Base-by-base conservation (phyloP, 2,329 filamentous ascomycete genomes). In the Penicillium sp. region DNA sequence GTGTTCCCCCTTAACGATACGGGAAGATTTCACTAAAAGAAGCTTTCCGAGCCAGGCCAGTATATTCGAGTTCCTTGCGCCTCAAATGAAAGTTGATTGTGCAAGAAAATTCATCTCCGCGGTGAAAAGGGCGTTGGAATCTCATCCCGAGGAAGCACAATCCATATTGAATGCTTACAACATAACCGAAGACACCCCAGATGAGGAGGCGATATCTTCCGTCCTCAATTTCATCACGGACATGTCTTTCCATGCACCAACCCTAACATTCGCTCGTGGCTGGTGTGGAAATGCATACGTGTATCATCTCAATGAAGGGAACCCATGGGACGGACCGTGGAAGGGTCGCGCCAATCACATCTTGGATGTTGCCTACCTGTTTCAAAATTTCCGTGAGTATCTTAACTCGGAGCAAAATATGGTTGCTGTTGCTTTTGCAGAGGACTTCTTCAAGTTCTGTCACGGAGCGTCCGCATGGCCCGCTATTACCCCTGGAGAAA, bases 271-370 rank as follows among this genome's bases (percentile, higher is more conserved):
- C 24, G 79, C 77, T 2, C 58, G 69, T 43, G 65, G 68, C 23
- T 76, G 69, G 69, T 61, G 60, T 0, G 67, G 69, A 5, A 67
- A 69, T 10, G 58, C 67, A 10, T 75, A 75, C 53, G 67, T 76
- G 5, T 79, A 78, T 56, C 71, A 75, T 42, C 79, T 81, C 70
- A 79, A 79, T 52, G 78, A 80, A 51, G 69, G 67, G 0, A 81
- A 80, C 54, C 76, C 77, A 0, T 81, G 76, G 75, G 69, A 75
- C 1, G 78, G 78, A 0, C 67, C 67, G 1, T 76, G 60, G 65
- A 72, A 77, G 52, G 75, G 74, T 1, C 59, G 66, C 21, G 65
- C 76, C 0, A 71, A 66, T 1, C 79, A 81, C 56, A 74, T 80
- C n/a, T 67, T 80, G 1, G 79, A 81, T 29, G 60, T 77, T 11